phyloP scores from a whole-genome alignment of 2,329 filamentous ascomycete species.

The Diaporthe batatas region DNA sequence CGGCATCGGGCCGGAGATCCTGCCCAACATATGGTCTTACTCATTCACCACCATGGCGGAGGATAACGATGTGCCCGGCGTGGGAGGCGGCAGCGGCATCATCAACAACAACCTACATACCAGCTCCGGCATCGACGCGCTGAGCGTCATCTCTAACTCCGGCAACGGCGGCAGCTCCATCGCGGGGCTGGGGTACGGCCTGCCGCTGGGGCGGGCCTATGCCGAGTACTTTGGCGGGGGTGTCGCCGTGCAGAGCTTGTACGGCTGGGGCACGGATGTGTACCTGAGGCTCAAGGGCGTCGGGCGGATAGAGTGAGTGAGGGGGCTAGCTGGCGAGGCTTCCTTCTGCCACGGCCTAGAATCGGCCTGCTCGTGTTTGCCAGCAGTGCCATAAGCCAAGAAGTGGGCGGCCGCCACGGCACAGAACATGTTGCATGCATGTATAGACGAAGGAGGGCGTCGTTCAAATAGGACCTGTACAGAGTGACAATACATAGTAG shows the following conservation, averaged over 20 bases:
- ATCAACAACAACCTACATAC: conserved; percentile 54
- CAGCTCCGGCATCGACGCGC: conserved; percentile 70
- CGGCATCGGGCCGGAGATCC: conserved; percentile 86
- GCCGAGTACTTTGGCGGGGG: conserved; percentile 98
- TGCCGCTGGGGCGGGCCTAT: conserved; percentile 92
- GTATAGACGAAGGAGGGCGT: background rate
- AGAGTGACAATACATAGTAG: conserved; percentile 7
- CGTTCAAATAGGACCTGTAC: background rate
- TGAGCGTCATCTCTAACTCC: conserved; percentile 81
- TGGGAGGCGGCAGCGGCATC: conserved; percentile 67
- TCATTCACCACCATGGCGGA: conserved; percentile 96
- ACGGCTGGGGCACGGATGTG: conserved; percentile 88
- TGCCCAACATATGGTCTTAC: conserved; percentile 95
- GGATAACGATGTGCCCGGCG: conserved; percentile 61
- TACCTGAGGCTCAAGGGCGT: conserved; percentile 75
- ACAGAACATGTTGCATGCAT: conserved; percentile 2
- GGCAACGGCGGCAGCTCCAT: conserved; percentile 84
- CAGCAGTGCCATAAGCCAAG: background rate
- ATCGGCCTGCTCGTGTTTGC: background rate
- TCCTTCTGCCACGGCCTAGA: background rate
- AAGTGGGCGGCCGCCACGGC: background rate
- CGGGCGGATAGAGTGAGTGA: conserved; percentile 62
- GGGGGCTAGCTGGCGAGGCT: background rate
- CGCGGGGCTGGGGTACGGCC: conserved; percentile 91
- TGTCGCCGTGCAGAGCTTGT: conserved; percentile 93